phyloP scores from a whole-genome alignment of 176 grass and related monocot species.

The Aegilops tauschii region DNA sequence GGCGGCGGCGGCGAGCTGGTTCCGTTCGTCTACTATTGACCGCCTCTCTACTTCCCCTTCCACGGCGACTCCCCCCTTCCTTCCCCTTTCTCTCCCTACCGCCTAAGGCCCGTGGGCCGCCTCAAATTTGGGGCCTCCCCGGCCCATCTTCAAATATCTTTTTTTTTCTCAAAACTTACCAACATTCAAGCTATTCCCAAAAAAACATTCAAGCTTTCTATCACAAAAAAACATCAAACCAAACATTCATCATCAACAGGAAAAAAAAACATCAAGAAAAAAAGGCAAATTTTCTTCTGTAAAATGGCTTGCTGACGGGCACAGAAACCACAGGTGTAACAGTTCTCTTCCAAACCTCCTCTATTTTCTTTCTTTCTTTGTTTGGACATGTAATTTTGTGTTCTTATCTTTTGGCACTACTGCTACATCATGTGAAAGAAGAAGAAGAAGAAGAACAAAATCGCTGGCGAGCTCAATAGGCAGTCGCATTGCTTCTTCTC shows the following conservation, averaged over 20 bases:
- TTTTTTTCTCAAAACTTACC: too few relatives aligned
- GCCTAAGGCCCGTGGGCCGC: not conserved
- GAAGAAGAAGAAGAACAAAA: not conserved
- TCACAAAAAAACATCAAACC: not conserved
- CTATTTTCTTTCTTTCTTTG: not conserved
- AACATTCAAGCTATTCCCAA: too few relatives aligned
- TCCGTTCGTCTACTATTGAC: not conserved
- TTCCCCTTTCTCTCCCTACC: not conserved
- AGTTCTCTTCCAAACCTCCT: not conserved
- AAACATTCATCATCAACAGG: not conserved
- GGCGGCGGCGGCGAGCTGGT: not conserved
- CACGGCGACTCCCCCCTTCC: not conserved
- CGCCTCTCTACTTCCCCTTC: not conserved
- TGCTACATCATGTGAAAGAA: not conserved
- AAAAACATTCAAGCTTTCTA: too few relatives aligned
- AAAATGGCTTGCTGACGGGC: not conserved
- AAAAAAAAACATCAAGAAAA: not conserved
- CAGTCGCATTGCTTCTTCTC: slow-evolving; percentile 13
- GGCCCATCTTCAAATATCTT: not conserved
- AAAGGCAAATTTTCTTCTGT: too few relatives aligned
- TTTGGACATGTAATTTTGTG: not conserved
- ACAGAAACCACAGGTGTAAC: not conserved
- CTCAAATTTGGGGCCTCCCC: not conserved
- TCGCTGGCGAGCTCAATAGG: not conserved
- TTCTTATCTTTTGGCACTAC: not conserved